Conservation (phyloP, 148 eudicot species). For the Mesembryanthemum crystallinum region DNA sequence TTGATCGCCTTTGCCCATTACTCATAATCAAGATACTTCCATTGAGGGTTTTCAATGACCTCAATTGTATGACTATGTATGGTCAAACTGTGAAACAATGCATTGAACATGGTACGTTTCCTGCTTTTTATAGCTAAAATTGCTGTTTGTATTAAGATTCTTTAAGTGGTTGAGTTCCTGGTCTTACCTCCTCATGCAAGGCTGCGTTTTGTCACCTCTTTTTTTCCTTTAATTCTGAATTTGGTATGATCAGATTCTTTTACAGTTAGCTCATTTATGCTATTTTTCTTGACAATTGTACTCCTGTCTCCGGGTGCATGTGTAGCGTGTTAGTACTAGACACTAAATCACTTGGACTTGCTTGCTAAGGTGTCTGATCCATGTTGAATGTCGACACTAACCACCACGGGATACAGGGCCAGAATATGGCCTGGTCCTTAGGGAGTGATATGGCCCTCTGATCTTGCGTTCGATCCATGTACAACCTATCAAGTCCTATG, state of each 20-base stretch:
- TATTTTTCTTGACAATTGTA: not conserved
- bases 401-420: no score
- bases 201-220: not conserved
- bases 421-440: no score
- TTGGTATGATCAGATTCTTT: not conserved
- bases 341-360: not conserved
- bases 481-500: no score
- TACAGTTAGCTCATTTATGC: not conserved
- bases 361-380: no score
- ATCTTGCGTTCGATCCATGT: no score
- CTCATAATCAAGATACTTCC: slow-evolving; percentile 77
- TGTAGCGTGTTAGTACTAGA: not conserved
- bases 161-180: not conserved
- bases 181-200: not conserved
- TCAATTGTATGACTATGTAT: slow-evolving; percentile 51
- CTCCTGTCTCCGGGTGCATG: not conserved
- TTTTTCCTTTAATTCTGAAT: not conserved
- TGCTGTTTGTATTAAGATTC: not conserved
- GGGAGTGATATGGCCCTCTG: no score
- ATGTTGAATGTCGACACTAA: no score
- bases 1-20: slow-evolving; percentile 68
- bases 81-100: slow-evolving; percentile 32
- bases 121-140: not conserved
- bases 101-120: slow-evolving; percentile 27
- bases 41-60: slow-evolving; percentile 59